A percentile compares a stretch with the other conserved stretches of the same genome.
Conservation (phyloP, 805 yeast genomes). For the Yamadazyma sp. region DNA sequence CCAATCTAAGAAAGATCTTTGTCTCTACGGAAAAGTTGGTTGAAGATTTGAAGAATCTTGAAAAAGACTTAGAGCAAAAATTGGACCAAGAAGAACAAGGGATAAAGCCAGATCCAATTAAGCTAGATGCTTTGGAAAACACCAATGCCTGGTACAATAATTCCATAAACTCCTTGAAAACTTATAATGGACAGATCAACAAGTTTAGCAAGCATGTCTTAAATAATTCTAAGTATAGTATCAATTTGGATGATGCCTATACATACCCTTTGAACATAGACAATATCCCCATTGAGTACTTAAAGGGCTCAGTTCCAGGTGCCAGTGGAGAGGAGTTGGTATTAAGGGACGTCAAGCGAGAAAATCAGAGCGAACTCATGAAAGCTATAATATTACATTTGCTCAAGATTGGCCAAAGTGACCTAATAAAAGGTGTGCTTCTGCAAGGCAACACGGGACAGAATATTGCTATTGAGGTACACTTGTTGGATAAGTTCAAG, state of each 20-base stretch:
- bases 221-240: conserved; percentile 25
- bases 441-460: conserved; percentile 19
- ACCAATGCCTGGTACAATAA: conserved; percentile 33
- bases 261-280: conserved; percentile 36
- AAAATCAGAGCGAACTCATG: conserved; percentile 31
- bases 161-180: conserved; percentile 33
- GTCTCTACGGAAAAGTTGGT: neutral
- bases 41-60: conserved; percentile 6
- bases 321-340: conserved; percentile 9
- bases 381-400: conserved; percentile 41
- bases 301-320: conserved; percentile 2
- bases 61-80: conserved; percentile 5
- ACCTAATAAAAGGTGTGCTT: conserved; percentile 31
- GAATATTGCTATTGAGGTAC: conserved; percentile 22
- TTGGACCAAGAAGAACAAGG: conserved; percentile 3
- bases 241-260: conserved; percentile 43
- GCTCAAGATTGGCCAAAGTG: conserved; percentile 41
- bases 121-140: conserved; percentile 15
- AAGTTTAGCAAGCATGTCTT: conserved; percentile 34
- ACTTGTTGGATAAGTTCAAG: conserved; percentile 27
- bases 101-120: neutral
- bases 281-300: conserved; percentile 24
- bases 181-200: conserved; percentile 35
- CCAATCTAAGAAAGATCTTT: neutral
- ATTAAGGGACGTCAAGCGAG: conserved; percentile 17